Percentiles rank a stretch among this genome's conserved stretches.
These are phyloP conservation scores for Leucogyrophana mollusca DNA, from an alignment of 768 basidiomycete genomes.

Conservation along the genomic window DNA sequence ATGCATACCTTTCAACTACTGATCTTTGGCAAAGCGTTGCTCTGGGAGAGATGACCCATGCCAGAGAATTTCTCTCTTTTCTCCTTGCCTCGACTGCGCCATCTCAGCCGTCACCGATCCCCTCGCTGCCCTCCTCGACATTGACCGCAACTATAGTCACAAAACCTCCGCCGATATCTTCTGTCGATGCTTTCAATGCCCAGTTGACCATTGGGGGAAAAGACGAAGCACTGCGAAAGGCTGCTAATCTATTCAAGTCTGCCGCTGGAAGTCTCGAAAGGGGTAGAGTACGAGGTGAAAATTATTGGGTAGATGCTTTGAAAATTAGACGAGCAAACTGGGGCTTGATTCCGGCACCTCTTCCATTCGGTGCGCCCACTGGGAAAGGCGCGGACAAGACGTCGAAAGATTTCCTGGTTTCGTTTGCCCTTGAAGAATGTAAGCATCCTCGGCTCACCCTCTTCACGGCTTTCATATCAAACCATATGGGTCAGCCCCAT, in stretches of 20 bases:
- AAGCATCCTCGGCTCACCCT: conserved; percentile 23
- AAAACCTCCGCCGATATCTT: conserved; percentile 62
- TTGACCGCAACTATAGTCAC: conserved; percentile 65
- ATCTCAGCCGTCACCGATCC: conserved; percentile 28
- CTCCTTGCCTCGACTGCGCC: conserved; percentile 46
- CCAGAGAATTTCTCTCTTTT: conserved; percentile 64
- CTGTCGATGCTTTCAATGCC: conserved; percentile 70
- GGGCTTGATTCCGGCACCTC: conserved; percentile 76
- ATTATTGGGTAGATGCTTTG: conserved; percentile 81
- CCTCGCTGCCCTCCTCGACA: conserved; percentile 28
- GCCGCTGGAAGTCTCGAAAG: conserved; percentile 72
- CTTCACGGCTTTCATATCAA: background rate
- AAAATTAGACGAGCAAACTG: conserved; percentile 76
- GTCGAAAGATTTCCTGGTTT: conserved; percentile 77
- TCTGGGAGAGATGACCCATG: conserved; percentile 77
- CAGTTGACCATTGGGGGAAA: conserved; percentile 77
- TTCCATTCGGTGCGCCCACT: conserved; percentile 64
- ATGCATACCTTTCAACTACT: background rate
- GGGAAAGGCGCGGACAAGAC: conserved; percentile 81
- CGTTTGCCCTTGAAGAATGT: conserved; percentile 85
- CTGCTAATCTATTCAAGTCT: conserved; percentile 65
- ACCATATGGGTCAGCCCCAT: conserved; percentile 55
- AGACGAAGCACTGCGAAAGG: conserved; percentile 75
- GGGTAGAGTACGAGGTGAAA: conserved; percentile 58
- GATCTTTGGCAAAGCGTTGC: conserved; percentile 50